Percentiles rank a stretch among this genome's conserved stretches.
Conservation (phyloP, 148 eudicot species). For the Vaccinium myrtillus region DNA sequence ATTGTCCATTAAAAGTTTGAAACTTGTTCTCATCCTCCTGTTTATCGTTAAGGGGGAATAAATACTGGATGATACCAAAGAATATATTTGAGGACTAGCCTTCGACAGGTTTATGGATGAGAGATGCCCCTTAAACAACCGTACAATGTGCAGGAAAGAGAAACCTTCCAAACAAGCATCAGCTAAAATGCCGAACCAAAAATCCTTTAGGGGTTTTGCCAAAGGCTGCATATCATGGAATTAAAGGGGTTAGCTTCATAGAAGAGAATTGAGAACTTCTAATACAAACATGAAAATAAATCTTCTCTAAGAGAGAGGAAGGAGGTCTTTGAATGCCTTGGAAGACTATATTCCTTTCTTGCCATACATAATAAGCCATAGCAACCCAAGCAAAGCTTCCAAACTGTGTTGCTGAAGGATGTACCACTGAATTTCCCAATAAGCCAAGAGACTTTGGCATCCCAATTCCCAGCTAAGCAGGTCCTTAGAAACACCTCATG, state of each 20-base stretch:
- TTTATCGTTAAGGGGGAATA: not conserved
- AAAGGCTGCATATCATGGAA: not conserved
- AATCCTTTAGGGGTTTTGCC: not conserved
- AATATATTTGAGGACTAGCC: not conserved
- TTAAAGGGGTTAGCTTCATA: not conserved
- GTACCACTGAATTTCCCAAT: not conserved
- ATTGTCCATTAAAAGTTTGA: not conserved
- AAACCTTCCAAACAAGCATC: not conserved
- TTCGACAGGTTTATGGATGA: not conserved
- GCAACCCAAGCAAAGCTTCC: not conserved
- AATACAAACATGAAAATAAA: not conserved
- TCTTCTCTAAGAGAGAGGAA: not conserved
- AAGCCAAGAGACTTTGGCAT: not conserved
- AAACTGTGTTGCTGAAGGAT: not conserved
- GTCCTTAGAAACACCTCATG: not conserved
- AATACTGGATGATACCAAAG: not conserved
- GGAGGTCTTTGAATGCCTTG: not conserved
- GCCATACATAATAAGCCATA: not conserved
- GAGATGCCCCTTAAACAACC: not conserved
- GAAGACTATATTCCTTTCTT: not conserved
- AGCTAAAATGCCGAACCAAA: not conserved
- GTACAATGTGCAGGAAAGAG: not conserved
- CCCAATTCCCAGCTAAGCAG: not conserved
- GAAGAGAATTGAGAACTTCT: not conserved
- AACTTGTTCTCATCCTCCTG: not conserved